Conservation (phyloP, 139 green algal species). For the Yamagishiella unicocca region DNA sequence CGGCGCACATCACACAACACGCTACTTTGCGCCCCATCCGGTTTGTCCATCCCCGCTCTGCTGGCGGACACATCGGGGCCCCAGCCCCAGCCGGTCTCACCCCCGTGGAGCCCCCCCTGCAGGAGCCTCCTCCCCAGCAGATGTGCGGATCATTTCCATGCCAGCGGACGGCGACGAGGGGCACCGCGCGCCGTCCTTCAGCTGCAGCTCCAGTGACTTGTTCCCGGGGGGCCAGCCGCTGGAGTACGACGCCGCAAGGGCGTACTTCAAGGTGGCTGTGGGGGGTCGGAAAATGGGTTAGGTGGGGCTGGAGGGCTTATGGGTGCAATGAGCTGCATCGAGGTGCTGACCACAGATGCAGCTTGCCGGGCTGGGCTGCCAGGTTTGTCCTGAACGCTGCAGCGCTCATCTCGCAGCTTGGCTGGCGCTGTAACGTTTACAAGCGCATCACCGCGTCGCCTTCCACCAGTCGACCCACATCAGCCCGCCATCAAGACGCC, state of each 20-base stretch:
- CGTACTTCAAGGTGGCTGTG: conserved; percentile 71
- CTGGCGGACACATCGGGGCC: too few relatives aligned
- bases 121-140: not conserved
- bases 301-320: not conserved
- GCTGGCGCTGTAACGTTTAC: too few relatives aligned
- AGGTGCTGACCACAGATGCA: not conserved
- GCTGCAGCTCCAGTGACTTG: conserved; percentile 77
- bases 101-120: too few relatives aligned
- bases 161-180: conserved; percentile 35
- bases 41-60: too few relatives aligned
- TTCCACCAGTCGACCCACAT: not conserved
- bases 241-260: conserved; percentile 65
- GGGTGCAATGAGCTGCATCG: not conserved
- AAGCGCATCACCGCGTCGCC: not conserved
- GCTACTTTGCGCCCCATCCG: too few relatives aligned
- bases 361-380: too few relatives aligned
- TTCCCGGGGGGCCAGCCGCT: conserved; percentile 67
- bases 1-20: too few relatives aligned
- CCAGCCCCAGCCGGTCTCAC: too few relatives aligned
- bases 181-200: conserved; percentile 73
- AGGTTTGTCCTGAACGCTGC: not conserved
- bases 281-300: too few relatives aligned
- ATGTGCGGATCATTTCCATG: conserved; percentile 40
- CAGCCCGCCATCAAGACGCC: not conserved
- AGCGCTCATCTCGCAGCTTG: too few relatives aligned